Evolutionary conservation across 2,329 filamentous ascomycete species (phyloP).

Genomic region (Teratosphaeria epicoccoides): DNA sequence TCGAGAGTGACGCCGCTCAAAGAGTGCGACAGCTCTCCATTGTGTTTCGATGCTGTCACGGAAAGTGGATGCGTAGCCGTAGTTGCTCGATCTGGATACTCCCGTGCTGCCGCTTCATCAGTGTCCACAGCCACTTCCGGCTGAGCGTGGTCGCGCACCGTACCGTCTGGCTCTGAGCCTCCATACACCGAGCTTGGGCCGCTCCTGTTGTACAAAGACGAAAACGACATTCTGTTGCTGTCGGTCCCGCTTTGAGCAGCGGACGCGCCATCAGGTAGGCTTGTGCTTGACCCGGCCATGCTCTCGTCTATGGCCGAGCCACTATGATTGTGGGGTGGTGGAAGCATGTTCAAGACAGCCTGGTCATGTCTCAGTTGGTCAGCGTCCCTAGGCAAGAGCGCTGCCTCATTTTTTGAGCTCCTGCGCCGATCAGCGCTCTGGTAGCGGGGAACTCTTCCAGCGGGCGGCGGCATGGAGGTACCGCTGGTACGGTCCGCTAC

Average conservation of each 20-base stretch:
- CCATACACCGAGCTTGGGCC: slow-evolving; percentile 35
- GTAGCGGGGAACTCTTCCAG: slow-evolving; percentile 2
- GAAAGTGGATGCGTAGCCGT: slow-evolving; percentile 35
- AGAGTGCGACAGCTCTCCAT: slow-evolving; percentile 33
- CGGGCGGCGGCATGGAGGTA: slow-evolving; percentile 52
- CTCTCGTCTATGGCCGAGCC: background rate
- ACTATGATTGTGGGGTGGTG: background rate
- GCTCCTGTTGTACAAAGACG: slow-evolving; percentile 58
- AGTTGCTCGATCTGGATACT: slow-evolving; percentile 20
- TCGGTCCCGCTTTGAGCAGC: slow-evolving; percentile 24
- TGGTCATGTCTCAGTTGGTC: background rate
- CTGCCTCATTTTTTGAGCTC: slow-evolving; percentile 1
- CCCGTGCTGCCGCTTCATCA: background rate
- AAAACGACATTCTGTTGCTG: slow-evolving; percentile 59
- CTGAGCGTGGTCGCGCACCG: slow-evolving; percentile 5
- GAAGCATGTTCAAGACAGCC: background rate
- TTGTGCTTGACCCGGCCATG: background rate
- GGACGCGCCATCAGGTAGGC: background rate
- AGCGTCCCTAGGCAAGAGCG: background rate
- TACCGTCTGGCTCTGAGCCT: slow-evolving; percentile 37
- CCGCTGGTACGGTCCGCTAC: slow-evolving; percentile 44
- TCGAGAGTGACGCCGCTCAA: slow-evolving; percentile 35
- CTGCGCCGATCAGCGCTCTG: slow-evolving; percentile 2
- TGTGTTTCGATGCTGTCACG: slow-evolving; percentile 35
- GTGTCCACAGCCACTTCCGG: background rate